Percentiles rank a stretch among this genome's conserved stretches.
Evolutionary conservation across 1,284 basidiomycete species (phyloP).

Genomic region (Puccinia horiana): DNA sequence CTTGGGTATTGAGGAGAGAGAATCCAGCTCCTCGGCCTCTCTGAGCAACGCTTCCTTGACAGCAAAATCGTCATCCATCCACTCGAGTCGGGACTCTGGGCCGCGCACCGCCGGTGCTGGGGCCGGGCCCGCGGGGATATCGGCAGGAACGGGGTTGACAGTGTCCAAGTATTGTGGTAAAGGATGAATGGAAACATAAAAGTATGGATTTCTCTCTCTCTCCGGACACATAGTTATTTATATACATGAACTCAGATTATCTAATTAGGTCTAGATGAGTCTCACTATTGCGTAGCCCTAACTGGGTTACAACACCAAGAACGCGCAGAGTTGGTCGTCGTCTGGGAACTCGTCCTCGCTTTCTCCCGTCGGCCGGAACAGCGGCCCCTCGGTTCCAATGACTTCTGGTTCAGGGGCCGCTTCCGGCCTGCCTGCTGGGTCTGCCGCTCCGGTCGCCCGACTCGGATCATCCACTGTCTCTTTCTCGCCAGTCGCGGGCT

Average conservation of each 20-base stretch:
- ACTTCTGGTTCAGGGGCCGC: background rate
- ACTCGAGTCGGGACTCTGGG: background rate
- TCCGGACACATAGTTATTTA: no score
- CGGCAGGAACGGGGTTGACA: background rate
- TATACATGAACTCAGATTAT: no score
- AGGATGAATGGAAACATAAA: no score
- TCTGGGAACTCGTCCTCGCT: slow-evolving; percentile 6
- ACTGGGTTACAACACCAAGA: no score
- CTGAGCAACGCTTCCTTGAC: slow-evolving; percentile 24
- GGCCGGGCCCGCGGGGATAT: no score
- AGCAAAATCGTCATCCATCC: slow-evolving; percentile 13
- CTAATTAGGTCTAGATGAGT: no score
- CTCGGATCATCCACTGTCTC: background rate
- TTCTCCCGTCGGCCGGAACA: slow-evolving; percentile 21
- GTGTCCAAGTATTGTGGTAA: no score
- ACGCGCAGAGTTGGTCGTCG: background rate
- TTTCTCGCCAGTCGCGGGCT: background rate
- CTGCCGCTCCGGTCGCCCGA: background rate
- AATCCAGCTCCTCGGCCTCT: background rate
- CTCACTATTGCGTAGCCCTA: no score
- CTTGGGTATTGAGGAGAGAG: no score
- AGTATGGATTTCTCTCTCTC: no score
- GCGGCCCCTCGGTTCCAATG: background rate
- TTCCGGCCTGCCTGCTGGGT: background rate
- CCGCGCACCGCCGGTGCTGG: background rate